phyloP scores from a whole-genome alignment of 179 eudicot genomes.

The Monotropa hypopitys region DNA sequence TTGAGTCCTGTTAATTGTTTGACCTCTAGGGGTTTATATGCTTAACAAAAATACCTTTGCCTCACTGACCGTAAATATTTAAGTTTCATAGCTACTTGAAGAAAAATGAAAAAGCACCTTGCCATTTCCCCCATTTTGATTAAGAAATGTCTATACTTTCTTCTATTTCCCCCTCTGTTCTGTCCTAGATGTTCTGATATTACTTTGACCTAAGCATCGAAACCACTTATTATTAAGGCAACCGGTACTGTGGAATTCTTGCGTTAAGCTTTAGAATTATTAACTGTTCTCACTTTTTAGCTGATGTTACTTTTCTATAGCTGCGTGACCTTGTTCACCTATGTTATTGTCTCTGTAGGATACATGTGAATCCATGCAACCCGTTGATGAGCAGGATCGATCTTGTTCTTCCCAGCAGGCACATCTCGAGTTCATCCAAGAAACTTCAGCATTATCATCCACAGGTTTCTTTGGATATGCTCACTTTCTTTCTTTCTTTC shows the following conservation, averaged over 20 bases:
- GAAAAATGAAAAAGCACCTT: not conserved
- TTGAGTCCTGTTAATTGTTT: not conserved
- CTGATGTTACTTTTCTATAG: not conserved
- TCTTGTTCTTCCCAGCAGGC: slow-evolving; percentile 18
- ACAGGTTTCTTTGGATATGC: slow-evolving; percentile 9
- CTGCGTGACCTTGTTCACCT: not conserved
- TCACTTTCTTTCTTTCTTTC: not conserved
- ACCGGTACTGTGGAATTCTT: not conserved
- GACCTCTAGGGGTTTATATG: not conserved
- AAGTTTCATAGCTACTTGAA: not conserved
- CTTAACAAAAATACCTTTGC: not conserved
- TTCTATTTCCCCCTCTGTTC: not conserved
- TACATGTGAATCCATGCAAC: slow-evolving; percentile 13
- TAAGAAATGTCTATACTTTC: not conserved
- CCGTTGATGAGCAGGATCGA: slow-evolving; percentile 14
- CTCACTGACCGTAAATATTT: not conserved
- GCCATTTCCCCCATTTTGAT: not conserved
- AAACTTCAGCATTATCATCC: slow-evolving; percentile 12
- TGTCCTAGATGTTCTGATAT: not conserved
- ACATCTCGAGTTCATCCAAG: slow-evolving; percentile 14
- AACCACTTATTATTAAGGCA: not conserved
- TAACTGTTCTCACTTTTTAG: not conserved
- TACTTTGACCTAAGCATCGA: not conserved
- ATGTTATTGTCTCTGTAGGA: slow-evolving; percentile 12
- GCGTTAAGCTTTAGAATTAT: not conserved